Conservation (phyloP, 352 stramenopile species). For the Phytophthora megakarya region DNA sequence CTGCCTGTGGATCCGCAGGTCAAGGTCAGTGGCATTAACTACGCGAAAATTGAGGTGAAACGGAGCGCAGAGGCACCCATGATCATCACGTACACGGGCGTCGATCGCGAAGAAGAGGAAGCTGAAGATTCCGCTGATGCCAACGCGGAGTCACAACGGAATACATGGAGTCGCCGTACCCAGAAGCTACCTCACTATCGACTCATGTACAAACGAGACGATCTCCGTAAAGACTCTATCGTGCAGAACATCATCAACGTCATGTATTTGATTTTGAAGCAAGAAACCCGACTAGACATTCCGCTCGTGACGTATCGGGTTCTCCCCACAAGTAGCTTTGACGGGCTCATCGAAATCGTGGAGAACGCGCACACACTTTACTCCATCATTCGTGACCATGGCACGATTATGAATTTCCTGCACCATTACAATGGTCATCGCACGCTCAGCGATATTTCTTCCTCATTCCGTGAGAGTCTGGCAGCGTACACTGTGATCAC, state of each 20-base stretch:
- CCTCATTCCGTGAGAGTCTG: conserved; percentile 90
- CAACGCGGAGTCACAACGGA: conserved; percentile 38
- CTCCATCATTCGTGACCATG: conserved; percentile 85
- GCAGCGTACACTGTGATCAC: conserved; percentile 99
- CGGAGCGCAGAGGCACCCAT: conserved; percentile 83
- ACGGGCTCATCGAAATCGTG: conserved; percentile 87
- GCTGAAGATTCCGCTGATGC: conserved; percentile 38
- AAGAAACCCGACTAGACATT: conserved; percentile 81
- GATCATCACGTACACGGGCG: conserved; percentile 77
- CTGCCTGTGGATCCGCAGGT: conserved; percentile 77
- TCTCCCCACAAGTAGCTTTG: conserved; percentile 81
- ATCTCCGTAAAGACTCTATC: conserved; percentile 83
- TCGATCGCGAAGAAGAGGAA: conserved; percentile 77
- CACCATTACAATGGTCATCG: conserved; percentile 87
- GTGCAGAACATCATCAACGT: conserved; percentile 91
- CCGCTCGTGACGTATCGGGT: conserved; percentile 88
- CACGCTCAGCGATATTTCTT: conserved; percentile 86
- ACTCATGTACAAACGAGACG: conserved; percentile 89
- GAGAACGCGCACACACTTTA: conserved; percentile 87
- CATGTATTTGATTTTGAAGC: conserved; percentile 89
- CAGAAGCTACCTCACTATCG: conserved; percentile 64
- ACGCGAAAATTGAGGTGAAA: conserved; percentile 77
- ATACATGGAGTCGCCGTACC: conserved; percentile 37
- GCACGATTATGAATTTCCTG: conserved; percentile 84
- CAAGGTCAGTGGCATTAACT: conserved; percentile 76